These are phyloP conservation scores for Schwanniomyces vanrijiae DNA, from an alignment of 805 yeast genomes.

Conservation along the genomic window DNA sequence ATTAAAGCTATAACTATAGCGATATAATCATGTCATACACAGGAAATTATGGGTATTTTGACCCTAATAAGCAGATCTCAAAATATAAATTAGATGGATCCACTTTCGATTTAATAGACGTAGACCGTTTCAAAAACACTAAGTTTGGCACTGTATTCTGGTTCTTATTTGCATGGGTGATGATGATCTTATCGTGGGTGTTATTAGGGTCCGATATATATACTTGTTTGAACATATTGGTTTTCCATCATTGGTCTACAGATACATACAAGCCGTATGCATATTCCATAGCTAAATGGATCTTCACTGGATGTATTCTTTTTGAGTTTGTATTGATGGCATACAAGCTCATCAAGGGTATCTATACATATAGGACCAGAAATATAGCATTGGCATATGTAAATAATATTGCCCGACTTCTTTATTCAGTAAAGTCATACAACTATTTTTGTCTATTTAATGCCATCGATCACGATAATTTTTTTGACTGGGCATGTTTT, in stretches of 20 bases:
- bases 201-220: constrained; percentile 69
- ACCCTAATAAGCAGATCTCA: constrained; percentile 23
- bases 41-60: constrained; percentile 9
- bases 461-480: constrained; percentile 59
- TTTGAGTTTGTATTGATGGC: constrained; percentile 60
- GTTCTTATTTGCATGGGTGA: constrained; percentile 43
- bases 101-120: constrained; percentile 51
- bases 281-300: constrained; percentile 60
- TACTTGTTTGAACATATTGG: constrained; percentile 73
- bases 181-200: constrained; percentile 54
- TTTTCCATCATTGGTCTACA: constrained; percentile 68
- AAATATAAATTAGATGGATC: constrained; percentile 35
- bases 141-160: constrained; percentile 42
- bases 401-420: constrained; percentile 57
- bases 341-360: constrained; percentile 59
- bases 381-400: constrained; percentile 72
- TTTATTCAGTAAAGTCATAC: constrained; percentile 57
- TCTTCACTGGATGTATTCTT: constrained; percentile 79
- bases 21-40: neutral
- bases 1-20: no score
- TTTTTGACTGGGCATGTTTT: constrained; percentile 67
- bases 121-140: constrained; percentile 47
- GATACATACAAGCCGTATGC: constrained; percentile 45
- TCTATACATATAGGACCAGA: constrained; percentile 54
- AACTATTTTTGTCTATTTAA: constrained; percentile 72